Percentiles rank a stretch among this genome's conserved stretches.
Evolutionary conservation across 2,329 filamentous ascomycete genomes (phyloP).

Genomic region (Cercospora beticola): DNA sequence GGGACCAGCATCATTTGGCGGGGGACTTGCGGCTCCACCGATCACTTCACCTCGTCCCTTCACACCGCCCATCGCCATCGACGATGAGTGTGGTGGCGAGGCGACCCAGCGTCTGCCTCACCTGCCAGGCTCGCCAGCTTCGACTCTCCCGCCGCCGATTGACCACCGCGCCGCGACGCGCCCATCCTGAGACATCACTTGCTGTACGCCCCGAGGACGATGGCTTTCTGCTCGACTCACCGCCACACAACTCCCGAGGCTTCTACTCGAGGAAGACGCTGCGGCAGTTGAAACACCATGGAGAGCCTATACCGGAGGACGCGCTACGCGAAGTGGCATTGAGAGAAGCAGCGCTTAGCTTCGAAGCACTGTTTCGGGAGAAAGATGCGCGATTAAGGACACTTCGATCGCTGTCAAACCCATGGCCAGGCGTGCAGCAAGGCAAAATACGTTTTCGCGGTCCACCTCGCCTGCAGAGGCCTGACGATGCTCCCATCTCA

Average conservation of each 20-base stretch:
- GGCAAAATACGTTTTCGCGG: not conserved
- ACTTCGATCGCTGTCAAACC: constrained; percentile 31
- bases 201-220: constrained; percentile 18
- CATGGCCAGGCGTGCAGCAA: constrained; percentile 22
- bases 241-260: not conserved
- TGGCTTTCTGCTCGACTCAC: constrained; percentile 18
- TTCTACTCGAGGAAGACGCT: not conserved
- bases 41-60: not conserved
- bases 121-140: constrained; percentile 27
- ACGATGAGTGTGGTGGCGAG: constrained; percentile 25
- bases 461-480: not conserved
- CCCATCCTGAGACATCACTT: constrained; percentile 18
- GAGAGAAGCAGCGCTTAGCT: constrained; percentile 18
- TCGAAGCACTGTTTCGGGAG: constrained; percentile 29
- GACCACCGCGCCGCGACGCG: constrained; percentile 18
- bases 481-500: constrained; percentile 20
- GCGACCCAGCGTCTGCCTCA: constrained; percentile 26
- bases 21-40: constrained; percentile 4
- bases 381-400: constrained; percentile 27
- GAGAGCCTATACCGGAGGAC: constrained; percentile 1
- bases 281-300: not conserved
- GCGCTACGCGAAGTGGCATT: constrained; percentile 5
- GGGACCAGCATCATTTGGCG: not conserved
- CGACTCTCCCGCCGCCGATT: constrained; percentile 23
- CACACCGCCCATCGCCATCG: constrained; percentile 1